These are phyloP conservation scores for Ustanciosporium gigantosporum DNA, from an alignment of 1,284 basidiomycete genomes.

Conservation along the genomic window DNA sequence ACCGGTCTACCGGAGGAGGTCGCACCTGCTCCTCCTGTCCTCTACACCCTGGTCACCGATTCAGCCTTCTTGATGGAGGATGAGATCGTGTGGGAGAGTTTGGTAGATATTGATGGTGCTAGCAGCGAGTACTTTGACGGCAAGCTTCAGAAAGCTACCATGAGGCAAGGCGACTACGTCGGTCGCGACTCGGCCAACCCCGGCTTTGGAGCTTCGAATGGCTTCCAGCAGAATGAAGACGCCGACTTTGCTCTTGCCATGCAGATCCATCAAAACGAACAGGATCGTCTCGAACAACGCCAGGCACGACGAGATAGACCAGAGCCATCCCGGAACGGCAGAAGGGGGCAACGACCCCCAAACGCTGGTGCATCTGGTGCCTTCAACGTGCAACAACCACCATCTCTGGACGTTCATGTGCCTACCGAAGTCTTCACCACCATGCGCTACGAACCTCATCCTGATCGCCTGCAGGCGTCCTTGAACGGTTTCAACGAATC, in stretches of 20 bases:
- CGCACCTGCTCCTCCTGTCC: slow-evolving; percentile 34
- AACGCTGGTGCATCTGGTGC: not conserved
- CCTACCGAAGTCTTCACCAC: slow-evolving; percentile 41
- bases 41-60: slow-evolving; percentile 83
- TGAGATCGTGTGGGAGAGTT: slow-evolving; percentile 80
- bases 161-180: slow-evolving; percentile 34
- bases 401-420: slow-evolving; percentile 4
- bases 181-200: slow-evolving; percentile 7
- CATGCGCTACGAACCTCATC: slow-evolving; percentile 23
- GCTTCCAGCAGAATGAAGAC: slow-evolving; percentile 20
- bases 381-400: not conserved
- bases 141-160: slow-evolving; percentile 26
- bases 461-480: not conserved
- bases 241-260: slow-evolving; percentile 45
- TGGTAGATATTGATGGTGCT: slow-evolving; percentile 81
- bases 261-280: slow-evolving; percentile 48
- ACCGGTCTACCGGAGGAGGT: not conserved
- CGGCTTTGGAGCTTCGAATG: slow-evolving; percentile 1
- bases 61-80: slow-evolving; percentile 75
- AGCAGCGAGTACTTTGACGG: slow-evolving; percentile 47
- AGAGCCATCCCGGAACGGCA: too few relatives aligned
- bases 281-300: slow-evolving; percentile 24
- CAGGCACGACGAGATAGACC: slow-evolving; percentile 17
- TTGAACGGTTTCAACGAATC: not conserved
- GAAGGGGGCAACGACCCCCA: not conserved